Base-by-base conservation (phyloP, 208 protist species). In the Trypanosoma cruzi region DNA sequence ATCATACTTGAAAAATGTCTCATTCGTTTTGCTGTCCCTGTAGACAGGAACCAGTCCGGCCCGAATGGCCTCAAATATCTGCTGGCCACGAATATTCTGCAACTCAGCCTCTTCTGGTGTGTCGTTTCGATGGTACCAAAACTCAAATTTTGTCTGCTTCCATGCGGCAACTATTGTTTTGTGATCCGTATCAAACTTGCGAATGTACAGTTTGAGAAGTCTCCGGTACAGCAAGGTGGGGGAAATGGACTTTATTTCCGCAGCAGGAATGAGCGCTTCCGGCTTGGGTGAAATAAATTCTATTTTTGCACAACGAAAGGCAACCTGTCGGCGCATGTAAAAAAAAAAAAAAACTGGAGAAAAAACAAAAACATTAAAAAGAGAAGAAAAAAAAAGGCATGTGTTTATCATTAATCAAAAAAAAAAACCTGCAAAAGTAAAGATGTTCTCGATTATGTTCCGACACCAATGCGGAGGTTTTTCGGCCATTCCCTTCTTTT, bases 111-210 rank as follows among this genome's bases (percentile, higher is more conserved):
- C 81, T 36, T 89, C 84, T 20, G 69, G 56, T 1, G 48, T 16
- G 31, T 75, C 81, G 53, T 85, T 73, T 18, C 86, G 76, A 68
- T 88, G 64, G 24, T 72, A 70, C 83, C 81, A 95, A 49, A 96
- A 96, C 78, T 96, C 84, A 76, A 89, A 93, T 75, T 92, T 93
- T 46, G 90, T 96, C 69, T 92, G 88, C 66, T 89, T 90, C 88
- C 90, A 96, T 48, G 87, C 88, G 11, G 80, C 84, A 24, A 96
- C 60, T 50, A 96, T 96, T 11, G 88, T 93, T 56, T 89, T 79
- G 48, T 78, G 71, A 64, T 96, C 86, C n/a, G 88, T 93, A 65
- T 96, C 88, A 69, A 96, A 96, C 64, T 96, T 96, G 49, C 85
- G 79, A 26, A 94, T 18, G 68, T 92, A 96, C 52, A 93, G 53